Percentiles rank a stretch among this genome's conserved stretches.
Evolutionary conservation across 768 basidiomycete genomes (phyloP).

Genomic region (Mycena albidolilacea): DNA sequence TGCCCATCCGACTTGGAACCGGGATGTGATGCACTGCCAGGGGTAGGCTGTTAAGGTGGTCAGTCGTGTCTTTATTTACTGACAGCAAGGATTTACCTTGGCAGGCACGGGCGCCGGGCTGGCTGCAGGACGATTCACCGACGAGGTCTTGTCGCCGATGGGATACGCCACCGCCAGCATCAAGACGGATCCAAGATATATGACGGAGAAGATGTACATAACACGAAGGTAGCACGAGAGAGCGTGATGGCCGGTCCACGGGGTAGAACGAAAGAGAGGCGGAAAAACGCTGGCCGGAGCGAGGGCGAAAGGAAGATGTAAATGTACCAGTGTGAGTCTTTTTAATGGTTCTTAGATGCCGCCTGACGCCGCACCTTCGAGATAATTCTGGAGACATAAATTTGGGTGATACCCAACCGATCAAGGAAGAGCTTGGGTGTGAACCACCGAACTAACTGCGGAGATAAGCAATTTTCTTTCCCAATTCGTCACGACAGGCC

Average conservation of each 20-base stretch:
- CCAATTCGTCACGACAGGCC: not conserved
- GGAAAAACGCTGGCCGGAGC: not conserved
- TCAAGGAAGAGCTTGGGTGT: not conserved
- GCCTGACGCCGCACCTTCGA: not conserved
- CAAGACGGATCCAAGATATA: not conserved
- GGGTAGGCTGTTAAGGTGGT: not conserved
- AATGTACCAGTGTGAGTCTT: not conserved
- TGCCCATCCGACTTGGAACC: not conserved
- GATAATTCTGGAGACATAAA: not conserved
- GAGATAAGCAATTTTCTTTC: not conserved
- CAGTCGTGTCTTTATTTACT: not conserved
- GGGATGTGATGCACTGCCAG: not conserved
- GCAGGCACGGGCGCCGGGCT: not conserved
- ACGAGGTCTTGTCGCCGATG: not conserved
- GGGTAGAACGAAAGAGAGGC: not conserved
- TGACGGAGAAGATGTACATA: not conserved
- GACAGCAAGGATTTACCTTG: not conserved
- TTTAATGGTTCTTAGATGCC: not conserved
- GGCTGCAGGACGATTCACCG: not conserved
- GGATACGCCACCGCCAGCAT: not conserved
- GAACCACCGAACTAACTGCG: not conserved
- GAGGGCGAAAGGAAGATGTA: not conserved
- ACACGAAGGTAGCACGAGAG: not conserved
- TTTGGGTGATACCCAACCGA: not conserved
- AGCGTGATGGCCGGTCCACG: constrained; percentile 3